Evolutionary conservation across 345 rosid genomes (phyloP).

Genomic region (Raphanus raphanistrum): DNA sequence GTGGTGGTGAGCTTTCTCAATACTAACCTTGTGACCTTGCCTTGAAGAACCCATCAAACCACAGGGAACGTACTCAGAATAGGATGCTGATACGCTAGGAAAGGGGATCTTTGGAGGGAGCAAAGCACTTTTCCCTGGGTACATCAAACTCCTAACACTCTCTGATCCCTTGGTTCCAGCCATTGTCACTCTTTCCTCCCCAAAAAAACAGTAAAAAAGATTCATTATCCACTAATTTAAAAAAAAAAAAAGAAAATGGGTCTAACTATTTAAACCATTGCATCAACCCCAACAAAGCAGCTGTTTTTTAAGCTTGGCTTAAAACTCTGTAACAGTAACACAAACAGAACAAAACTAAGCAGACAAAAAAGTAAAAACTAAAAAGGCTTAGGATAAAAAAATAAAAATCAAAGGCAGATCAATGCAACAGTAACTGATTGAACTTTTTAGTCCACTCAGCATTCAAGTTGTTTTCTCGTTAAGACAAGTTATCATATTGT

Average conservation of each 20-base stretch:
- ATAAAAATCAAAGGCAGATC: slow-evolving; percentile 1
- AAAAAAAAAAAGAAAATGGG: background rate
- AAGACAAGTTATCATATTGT: background rate
- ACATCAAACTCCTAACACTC: slow-evolving; percentile 60
- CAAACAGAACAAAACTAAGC: background rate
- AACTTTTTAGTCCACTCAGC: background rate
- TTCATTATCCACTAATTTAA: background rate
- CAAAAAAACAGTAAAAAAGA: slow-evolving; percentile 10
- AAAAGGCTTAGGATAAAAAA: background rate
- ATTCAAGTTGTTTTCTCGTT: slow-evolving; percentile 16
- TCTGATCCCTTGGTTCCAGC: slow-evolving; percentile 77
- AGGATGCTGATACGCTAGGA: slow-evolving; percentile 67
- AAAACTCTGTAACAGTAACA: slow-evolving; percentile 1
- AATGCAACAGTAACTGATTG: background rate
- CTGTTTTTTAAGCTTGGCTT: background rate
- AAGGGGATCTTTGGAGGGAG: slow-evolving; percentile 96
- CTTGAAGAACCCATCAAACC: slow-evolving; percentile 58
- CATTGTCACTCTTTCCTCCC: slow-evolving; percentile 56
- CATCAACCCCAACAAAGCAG: background rate
- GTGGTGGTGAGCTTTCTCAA: slow-evolving; percentile 65
- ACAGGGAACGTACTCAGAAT: slow-evolving; percentile 59
- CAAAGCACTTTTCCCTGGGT: slow-evolving; percentile 72
- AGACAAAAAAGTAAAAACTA: slow-evolving; percentile 8
- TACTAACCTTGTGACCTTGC: slow-evolving; percentile 63
- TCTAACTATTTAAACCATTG: background rate